phyloP scores from a whole-genome alignment of 2,329 filamentous ascomycete species.

The Falciphora oryzae region DNA sequence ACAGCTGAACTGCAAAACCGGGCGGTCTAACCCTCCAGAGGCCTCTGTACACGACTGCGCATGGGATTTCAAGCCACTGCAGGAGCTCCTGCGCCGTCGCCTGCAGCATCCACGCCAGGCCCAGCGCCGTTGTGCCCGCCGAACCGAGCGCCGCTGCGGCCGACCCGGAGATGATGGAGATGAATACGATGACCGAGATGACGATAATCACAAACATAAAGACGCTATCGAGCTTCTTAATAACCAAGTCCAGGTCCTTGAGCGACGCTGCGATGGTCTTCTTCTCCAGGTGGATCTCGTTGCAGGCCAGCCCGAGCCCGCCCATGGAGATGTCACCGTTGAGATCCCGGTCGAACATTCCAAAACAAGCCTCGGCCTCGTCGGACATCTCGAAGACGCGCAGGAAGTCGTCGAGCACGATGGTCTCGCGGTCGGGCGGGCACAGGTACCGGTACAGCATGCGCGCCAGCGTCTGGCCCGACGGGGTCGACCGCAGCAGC shows the following conservation, averaged over 20 bases:
- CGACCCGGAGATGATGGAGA: conserved; percentile 83
- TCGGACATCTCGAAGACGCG: conserved; percentile 76
- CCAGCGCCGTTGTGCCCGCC: conserved; percentile 79
- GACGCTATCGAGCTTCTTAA: conserved; percentile 81
- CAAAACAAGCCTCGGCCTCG: conserved; percentile 82
- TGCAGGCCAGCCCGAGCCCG: conserved; percentile 86
- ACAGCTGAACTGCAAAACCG: too few relatives aligned
- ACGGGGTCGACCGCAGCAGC: conserved; percentile 63
- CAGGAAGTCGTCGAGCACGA: conserved; percentile 71
- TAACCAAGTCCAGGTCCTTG: conserved; percentile 91
- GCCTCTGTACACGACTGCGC: too few relatives aligned
- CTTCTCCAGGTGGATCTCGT: conserved; percentile 89
- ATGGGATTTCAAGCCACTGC: too few relatives aligned
- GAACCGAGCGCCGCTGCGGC: conserved; percentile 86
- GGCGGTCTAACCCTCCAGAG: too few relatives aligned
- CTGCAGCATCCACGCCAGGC: conserved; percentile 87
- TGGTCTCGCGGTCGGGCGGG: conserved; percentile 66
- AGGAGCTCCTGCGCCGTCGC: conserved; percentile 91
- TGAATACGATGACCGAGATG: conserved; percentile 77
- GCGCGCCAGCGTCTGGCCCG: conserved; percentile 78
- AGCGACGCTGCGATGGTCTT: conserved; percentile 93
- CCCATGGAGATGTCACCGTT: conserved; percentile 96
- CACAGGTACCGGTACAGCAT: conserved; percentile 84
- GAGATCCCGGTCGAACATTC: conserved; percentile 92
- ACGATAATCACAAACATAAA: conserved; percentile 81